Evolutionary conservation across 1,284 basidiomycete species (phyloP), one percentile per base, ranked within the genome.

Genomic region (Pseudozyma tsukubaensis): DNA sequence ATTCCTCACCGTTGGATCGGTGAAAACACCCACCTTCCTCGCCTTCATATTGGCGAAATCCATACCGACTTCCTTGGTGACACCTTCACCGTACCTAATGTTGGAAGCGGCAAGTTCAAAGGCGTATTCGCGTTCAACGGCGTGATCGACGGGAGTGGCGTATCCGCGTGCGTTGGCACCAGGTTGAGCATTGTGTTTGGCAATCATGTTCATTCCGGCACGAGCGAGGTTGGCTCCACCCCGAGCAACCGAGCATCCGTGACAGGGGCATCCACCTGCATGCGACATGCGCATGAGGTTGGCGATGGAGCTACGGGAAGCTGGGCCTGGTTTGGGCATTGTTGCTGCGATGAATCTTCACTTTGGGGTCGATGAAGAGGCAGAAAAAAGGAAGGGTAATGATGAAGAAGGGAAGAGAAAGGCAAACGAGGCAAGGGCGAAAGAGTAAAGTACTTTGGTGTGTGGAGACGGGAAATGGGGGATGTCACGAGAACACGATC

Each of bases 101-200:
- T 94, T 95, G 52, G 92, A 91, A 1, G 95, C 94, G 12, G 94
- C 93, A 64, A 97, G 91, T 92, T 98, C 95, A 81, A 97, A 98
- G 0, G 95, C 95, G 85, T 97, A 98, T 86, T 98, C 95, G 83
- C 92, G 94, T 85, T 94, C 61, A 4, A 80, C 51, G 10, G 90
- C 87, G 4, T 85, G 80, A 57, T 93, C 89, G 13, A 93, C 90
- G 29, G 94, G 94, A 0, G 92, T 93, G n/a, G 94, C 94, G 59
- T 84, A 86, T 8, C 75, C 72, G 12, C 83, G 69, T 2, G 69
- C 49, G 16, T 56, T 77, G 40, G 71, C 68, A 5, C 74, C 74
- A 7, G 65, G 56, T 40, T 71, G 63, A 16, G 62, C 43, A 36
- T 74, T 76, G 62, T 82, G 80, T 32, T 69, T 72, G 18, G 37